Conservation (phyloP, 2,329 filamentous ascomycete genomes). For the Talaromyces sp. region DNA sequence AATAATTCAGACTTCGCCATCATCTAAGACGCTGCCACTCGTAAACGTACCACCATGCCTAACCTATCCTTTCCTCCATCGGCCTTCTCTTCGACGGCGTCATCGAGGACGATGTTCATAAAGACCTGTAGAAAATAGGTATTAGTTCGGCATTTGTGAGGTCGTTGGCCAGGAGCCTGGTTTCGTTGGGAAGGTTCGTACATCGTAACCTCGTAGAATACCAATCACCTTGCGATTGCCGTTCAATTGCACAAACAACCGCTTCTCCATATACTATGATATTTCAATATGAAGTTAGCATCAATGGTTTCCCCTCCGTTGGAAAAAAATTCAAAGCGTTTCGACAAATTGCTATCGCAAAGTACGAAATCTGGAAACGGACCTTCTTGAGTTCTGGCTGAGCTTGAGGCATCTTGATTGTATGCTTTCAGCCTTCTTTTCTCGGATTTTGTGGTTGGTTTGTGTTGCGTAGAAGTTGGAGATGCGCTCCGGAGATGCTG, state of each 20-base stretch:
- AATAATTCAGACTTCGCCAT: not conserved
- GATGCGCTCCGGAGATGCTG: not conserved
- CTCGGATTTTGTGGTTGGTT: conserved; percentile 27
- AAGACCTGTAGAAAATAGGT: conserved; percentile 68
- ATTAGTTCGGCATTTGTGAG: not conserved
- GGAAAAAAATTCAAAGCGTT: not conserved
- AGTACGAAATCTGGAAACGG: conserved; percentile 24
- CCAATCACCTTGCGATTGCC: conserved; percentile 97
- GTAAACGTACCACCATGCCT: conserved; percentile 80
- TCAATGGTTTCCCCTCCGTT: not conserved
- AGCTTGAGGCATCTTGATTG: conserved; percentile 84
- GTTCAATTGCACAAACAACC: conserved; percentile 95
- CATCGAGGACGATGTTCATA: conserved; percentile 95
- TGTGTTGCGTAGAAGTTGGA: conserved; percentile 1
- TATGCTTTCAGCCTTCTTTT: conserved; percentile 21
- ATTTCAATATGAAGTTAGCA: conserved; percentile 16
- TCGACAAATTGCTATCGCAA: not conserved
- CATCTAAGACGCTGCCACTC: not conserved
- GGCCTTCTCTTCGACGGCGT: conserved; percentile 90
- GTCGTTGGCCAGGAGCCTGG: not conserved
- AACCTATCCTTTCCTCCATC: conserved; percentile 85
- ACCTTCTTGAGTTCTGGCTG: conserved; percentile 99
- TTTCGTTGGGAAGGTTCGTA: conserved; percentile 44
- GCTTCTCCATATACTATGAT: conserved; percentile 93
- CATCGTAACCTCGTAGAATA: conserved; percentile 91